Percentiles rank a stretch among this genome's conserved stretches.
These are phyloP conservation scores for Diutina mesorugosa DNA, from an alignment of 1,139 yeast genomes.

Conservation along the genomic window DNA sequence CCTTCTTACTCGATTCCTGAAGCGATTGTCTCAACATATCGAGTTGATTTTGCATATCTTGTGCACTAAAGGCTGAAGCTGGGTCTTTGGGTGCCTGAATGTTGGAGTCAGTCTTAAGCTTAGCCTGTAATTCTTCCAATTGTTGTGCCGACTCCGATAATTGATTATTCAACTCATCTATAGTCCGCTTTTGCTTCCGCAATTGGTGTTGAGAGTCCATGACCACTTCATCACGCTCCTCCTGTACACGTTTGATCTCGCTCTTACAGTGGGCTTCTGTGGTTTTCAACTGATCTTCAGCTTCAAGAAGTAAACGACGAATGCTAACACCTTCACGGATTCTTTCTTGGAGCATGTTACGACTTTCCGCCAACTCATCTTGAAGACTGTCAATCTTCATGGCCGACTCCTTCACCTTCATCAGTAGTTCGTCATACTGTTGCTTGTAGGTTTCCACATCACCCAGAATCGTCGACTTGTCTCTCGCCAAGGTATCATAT, in stretches of 20 bases:
- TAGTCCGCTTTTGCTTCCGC: conserved; percentile 37
- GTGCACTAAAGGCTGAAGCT: conserved; percentile 12
- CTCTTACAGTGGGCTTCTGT: conserved; percentile 22
- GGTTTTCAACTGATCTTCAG: conserved; percentile 43
- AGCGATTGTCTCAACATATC: conserved; percentile 41
- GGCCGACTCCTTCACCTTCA: conserved; percentile 55
- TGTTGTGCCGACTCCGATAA: conserved; percentile 15
- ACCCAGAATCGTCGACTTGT: conserved; percentile 35
- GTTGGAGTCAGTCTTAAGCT: conserved; percentile 25
- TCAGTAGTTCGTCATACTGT: conserved; percentile 66
- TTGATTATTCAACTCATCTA: conserved; percentile 29
- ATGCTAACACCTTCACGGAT: conserved; percentile 66
- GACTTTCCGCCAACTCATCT: conserved; percentile 68
- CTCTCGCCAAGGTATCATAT: conserved; percentile 32
- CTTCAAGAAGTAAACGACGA: conserved; percentile 54
- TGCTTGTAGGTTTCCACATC: conserved; percentile 49
- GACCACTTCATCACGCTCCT: conserved; percentile 51
- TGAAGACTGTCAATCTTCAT: conserved; percentile 54
- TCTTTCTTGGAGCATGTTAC: conserved; percentile 64
- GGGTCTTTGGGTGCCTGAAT: conserved; percentile 4
- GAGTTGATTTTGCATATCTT: conserved; percentile 20
- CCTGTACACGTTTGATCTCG: conserved; percentile 24
- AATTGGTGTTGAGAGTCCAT: conserved; percentile 34
- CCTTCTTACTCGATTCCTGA: conserved; percentile 33
- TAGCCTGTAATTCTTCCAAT: conserved; percentile 18